Evolutionary conservation across 371 early-diverging fungal genomes (phyloP).

Genomic region (Actinomucor elegans): DNA sequence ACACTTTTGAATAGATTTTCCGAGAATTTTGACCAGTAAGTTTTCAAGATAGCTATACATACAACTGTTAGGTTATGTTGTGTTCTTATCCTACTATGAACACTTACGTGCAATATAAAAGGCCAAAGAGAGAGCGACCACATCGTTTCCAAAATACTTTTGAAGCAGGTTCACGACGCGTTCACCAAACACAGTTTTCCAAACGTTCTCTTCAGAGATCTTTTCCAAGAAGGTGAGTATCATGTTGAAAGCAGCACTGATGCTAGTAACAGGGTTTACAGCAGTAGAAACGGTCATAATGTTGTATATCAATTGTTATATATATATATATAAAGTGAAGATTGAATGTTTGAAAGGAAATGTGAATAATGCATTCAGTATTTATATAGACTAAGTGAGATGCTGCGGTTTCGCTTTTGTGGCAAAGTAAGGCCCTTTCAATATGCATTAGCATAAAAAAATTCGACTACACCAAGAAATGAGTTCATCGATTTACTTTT

Average conservation of each 20-base stretch:
- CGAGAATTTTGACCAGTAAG: conserved; percentile 24
- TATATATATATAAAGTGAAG: too few species aligned
- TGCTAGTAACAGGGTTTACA: conserved; percentile 1
- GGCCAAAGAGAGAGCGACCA: conserved; percentile 31
- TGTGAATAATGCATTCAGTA: too few species aligned
- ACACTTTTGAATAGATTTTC: conserved; percentile 5
- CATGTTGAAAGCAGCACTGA: conserved; percentile 10
- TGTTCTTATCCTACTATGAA: background rate
- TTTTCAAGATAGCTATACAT: conserved; percentile 30
- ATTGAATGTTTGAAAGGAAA: too few species aligned
- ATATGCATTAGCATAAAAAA: too few species aligned
- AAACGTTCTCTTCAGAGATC: conserved; percentile 31
- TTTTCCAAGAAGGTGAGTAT: conserved; percentile 30
- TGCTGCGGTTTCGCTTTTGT: too few species aligned
- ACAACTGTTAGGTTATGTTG: background rate
- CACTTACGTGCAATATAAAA: conserved; percentile 35
- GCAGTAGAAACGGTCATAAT: background rate
- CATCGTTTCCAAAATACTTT: conserved; percentile 43
- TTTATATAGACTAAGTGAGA: too few species aligned
- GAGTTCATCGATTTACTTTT: too few species aligned
- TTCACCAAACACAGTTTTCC: conserved; percentile 31
- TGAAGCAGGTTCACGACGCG: conserved; percentile 28
- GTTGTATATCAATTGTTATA: too few species aligned
- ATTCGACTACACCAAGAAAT: too few species aligned
- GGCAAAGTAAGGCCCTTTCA: too few species aligned